A percentile compares a stretch with the other conserved stretches of the same genome.
Conservation (phyloP, 2,329 filamentous ascomycete species). For the Aspergillus sp. region DNA sequence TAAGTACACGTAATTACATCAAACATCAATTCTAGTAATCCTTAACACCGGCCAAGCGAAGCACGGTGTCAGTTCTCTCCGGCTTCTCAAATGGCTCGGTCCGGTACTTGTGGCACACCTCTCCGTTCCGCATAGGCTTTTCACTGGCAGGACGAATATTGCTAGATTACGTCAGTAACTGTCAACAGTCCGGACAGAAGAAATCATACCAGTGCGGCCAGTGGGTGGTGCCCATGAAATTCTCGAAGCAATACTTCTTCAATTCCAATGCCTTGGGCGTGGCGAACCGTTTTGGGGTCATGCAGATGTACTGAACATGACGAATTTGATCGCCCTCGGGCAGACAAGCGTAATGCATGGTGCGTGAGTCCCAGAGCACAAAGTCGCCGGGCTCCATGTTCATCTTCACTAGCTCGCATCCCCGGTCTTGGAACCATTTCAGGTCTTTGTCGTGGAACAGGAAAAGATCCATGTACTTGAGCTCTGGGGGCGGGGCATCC, state of each 20-base stretch:
- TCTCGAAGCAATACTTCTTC: slow-evolving; percentile 36
- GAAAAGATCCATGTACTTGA: slow-evolving; percentile 40
- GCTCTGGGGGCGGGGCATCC: slow-evolving; percentile 16
- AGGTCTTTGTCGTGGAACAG: slow-evolving; percentile 45
- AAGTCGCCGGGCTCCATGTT: slow-evolving; percentile 44
- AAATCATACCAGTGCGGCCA: slow-evolving; percentile 32
- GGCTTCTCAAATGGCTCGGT: slow-evolving; percentile 42
- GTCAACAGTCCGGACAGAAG: accelerated
- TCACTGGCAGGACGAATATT: slow-evolving; percentile 38
- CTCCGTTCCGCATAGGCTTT: slow-evolving; percentile 37
- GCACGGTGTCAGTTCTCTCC: slow-evolving; percentile 31
- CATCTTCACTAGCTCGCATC: slow-evolving; percentile 42
- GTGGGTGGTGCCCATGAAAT: slow-evolving; percentile 38
- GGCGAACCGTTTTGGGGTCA: slow-evolving; percentile 39
- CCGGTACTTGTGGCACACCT: slow-evolving; percentile 38
- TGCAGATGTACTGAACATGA: slow-evolving; percentile 39
- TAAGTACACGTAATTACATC: background rate
- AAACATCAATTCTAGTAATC: slow-evolving; percentile 2
- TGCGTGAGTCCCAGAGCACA: slow-evolving; percentile 49
- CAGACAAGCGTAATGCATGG: slow-evolving; percentile 46
- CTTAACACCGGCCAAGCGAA: slow-evolving; percentile 37
- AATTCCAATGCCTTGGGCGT: slow-evolving; percentile 30
- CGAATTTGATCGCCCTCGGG: slow-evolving; percentile 39
- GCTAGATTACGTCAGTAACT: slow-evolving; percentile 11
- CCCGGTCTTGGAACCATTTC: slow-evolving; percentile 43